A percentile compares a stretch with the other conserved stretches of the same genome.
These are phyloP conservation scores for Rhodocollybia butyracea DNA, from an alignment of 768 basidiomycete species.

Conservation along the genomic window DNA sequence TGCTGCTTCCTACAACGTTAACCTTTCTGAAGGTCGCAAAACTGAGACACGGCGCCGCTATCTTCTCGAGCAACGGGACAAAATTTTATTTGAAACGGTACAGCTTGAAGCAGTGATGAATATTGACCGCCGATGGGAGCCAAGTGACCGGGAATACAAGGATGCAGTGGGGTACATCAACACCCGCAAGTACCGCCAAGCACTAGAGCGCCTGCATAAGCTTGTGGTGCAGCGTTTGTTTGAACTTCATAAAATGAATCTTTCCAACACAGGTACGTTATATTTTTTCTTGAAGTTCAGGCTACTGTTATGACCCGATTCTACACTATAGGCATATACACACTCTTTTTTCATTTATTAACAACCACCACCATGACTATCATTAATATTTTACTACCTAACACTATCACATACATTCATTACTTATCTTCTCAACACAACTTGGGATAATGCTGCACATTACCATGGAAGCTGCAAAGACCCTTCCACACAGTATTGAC, in stretches of 20 bases:
- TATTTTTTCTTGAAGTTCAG: not conserved
- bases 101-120: conserved; percentile 21
- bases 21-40: conserved; percentile 17
- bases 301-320: too few species aligned
- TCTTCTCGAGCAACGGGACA: conserved; percentile 15
- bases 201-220: conserved; percentile 28
- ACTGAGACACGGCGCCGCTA: conserved; percentile 21
- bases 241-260: conserved; percentile 35
- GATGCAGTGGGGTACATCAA: conserved; percentile 12
- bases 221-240: conserved; percentile 33
- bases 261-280: conserved; percentile 29
- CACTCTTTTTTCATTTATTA: too few species aligned
- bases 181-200: conserved; percentile 21
- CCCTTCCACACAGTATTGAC: too few species aligned
- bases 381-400: too few species aligned
- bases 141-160: conserved; percentile 19
- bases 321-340: too few species aligned
- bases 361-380: too few species aligned
- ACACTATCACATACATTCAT: too few species aligned
- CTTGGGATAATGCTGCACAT: too few species aligned
- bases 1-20: conserved; percentile 10
- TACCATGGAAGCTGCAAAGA: too few species aligned
- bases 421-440: too few species aligned
- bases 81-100: conserved; percentile 14
- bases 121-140: conserved; percentile 25